Conservation (phyloP, 352 stramenopile genomes). For the Phytophthora gonapodyides region DNA sequence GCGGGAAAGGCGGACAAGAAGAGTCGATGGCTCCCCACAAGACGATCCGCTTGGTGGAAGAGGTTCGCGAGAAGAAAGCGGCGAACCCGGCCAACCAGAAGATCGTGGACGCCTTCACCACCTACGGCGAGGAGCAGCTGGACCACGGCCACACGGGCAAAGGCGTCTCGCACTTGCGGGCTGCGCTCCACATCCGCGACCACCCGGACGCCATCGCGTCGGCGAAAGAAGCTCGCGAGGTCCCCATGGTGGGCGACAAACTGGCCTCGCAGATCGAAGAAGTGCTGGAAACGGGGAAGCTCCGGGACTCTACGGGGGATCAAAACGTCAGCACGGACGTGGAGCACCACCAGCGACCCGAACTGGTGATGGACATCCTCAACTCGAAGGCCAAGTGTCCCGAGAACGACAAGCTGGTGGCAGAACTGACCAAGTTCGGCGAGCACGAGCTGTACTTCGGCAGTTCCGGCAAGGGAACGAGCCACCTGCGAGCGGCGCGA, state of each 20-base stretch:
- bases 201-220: constrained; percentile 56
- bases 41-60: constrained; percentile 56
- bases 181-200: constrained; percentile 62
- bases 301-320: constrained; percentile 48
- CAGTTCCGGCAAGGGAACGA: constrained; percentile 72
- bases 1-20: constrained; percentile 18
- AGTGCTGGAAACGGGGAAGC: constrained; percentile 53
- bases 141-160: constrained; percentile 75
- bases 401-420: constrained; percentile 72
- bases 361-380: constrained; percentile 58
- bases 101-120: constrained; percentile 72
- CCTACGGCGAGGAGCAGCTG: constrained; percentile 66
- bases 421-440: constrained; percentile 66
- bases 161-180: constrained; percentile 67
- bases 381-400: constrained; percentile 44
- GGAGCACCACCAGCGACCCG: constrained; percentile 38
- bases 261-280: constrained; percentile 67
- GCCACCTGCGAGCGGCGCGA: constrained; percentile 62
- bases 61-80: constrained; percentile 52
- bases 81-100: constrained; percentile 64
- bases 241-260: constrained; percentile 61
- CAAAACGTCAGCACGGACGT: constrained; percentile 59
- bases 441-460: constrained; percentile 76
- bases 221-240: constrained; percentile 36
- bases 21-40: constrained; percentile 58